Conservation (phyloP, 805 yeast species). For the baker's yeast (Saccharomyces cerevisiae) region DNA sequence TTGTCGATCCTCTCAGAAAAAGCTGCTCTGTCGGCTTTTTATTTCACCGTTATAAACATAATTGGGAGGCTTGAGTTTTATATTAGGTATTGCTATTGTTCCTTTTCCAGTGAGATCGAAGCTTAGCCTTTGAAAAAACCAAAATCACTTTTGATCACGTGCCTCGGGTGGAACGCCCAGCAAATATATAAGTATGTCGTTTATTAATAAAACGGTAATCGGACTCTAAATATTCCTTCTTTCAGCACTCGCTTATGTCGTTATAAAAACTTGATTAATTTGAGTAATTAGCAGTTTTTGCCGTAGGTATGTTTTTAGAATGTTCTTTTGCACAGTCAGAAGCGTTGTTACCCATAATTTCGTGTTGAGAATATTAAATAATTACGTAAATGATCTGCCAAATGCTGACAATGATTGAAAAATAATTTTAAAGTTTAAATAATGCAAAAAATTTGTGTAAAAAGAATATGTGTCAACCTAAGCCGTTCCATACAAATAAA, state of each 20-base stretch:
- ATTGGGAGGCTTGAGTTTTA: not conserved
- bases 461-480: not conserved
- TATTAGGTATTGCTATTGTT: not conserved
- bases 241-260: too few species aligned
- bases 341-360: not conserved
- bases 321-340: not conserved
- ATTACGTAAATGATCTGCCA: not conserved
- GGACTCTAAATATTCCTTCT: not conserved
- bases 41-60: not conserved
- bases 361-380: not conserved
- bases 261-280: too few species aligned
- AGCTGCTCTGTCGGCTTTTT: not conserved
- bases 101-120: not conserved
- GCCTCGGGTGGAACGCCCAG: not conserved
- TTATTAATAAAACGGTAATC: not conserved
- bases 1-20: not conserved
- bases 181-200: not conserved
- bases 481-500: conserved; percentile 79
- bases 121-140: not conserved
- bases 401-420: not conserved
- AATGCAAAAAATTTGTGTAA: not conserved
- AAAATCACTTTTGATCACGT: not conserved
- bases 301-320: not conserved
- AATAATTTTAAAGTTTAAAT: not conserved
- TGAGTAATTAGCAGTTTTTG: too few species aligned